A percentile compares a stretch with the other conserved stretches of the same genome.
These are phyloP conservation scores for Aspergillus phoenicis DNA, from an alignment of 2,329 filamentous ascomycete genomes.

Conservation along the genomic window DNA sequence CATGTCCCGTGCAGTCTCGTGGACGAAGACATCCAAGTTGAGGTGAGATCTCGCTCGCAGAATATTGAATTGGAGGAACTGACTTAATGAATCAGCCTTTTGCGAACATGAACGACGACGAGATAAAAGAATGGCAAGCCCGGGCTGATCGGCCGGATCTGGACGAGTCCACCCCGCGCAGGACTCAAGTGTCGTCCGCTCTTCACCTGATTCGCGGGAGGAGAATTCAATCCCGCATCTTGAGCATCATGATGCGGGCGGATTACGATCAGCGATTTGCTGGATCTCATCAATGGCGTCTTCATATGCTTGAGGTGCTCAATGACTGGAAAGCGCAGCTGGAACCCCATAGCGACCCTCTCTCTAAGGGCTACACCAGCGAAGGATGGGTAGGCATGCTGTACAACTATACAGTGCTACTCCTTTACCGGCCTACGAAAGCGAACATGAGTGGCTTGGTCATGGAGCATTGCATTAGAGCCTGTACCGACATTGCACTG, in stretches of 20 bases:
- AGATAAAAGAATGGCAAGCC: not conserved
- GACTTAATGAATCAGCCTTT: not conserved
- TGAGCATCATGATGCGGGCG: constrained; percentile 4
- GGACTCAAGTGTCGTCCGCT: constrained; percentile 4
- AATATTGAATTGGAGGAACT: not conserved
- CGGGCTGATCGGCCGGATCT: not conserved
- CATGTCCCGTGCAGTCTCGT: constrained; percentile 6
- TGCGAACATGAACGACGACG: constrained; percentile 7
- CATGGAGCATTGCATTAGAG: not conserved
- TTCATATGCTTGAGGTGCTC: constrained; percentile 6
- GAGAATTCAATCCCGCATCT: constrained; percentile 3
- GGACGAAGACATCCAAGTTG: constrained; percentile 4
- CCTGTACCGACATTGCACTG: constrained; percentile 1
- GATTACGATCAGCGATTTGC: constrained; percentile 4
- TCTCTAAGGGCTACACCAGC: constrained; percentile 4
- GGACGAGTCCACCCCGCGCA: not conserved
- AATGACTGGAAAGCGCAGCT: constrained; percentile 4
- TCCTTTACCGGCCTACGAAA: constrained; percentile 1
- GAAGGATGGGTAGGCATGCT: constrained; percentile 10
- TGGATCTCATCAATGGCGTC: not conserved
- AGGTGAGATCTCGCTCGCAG: not conserved
- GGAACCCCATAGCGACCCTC: constrained; percentile 3
- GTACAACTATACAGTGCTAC: constrained; percentile 4
- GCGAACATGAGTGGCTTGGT: not conserved
- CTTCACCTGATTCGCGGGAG: constrained; percentile 2